Base-by-base conservation (phyloP, 2,329 filamentous ascomycete genomes). In the Aulographum hederae region DNA sequence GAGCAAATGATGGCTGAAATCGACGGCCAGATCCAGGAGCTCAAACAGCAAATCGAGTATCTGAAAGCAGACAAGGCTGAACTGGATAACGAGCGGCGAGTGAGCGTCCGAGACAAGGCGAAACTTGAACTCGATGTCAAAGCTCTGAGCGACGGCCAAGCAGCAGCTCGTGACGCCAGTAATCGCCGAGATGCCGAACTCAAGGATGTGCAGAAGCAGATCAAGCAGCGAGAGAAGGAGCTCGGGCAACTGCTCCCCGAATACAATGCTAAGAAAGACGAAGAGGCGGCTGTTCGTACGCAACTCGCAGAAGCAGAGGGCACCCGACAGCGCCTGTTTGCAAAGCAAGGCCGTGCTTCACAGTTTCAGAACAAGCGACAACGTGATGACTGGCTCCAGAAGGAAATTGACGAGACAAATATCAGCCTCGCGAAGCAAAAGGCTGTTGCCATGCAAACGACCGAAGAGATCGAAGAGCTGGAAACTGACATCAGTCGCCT, bases 301-400 rank as follows among this genome's bases (percentile, higher is more conserved):
- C 71, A 78, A 36, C 63, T 95, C 8, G 77, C 84, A 29, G 65
- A 78, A 31, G 78, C 78, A 1, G 78, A 91, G 44, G 75, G 75
- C 5, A 67, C 69, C 4, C 68, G 80, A 26, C 73, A 78, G 40
- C 74, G 85, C 23, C 67, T 98, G 5, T 81, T 92, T 47, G 80
- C 79, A 31, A 98, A 98, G 52, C 86, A 98, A 54, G 82, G 78
- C 27, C 76, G 86, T 28, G 84, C 78, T 41, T 77, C 78, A 13
- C 78, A 82, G 38, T 98, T 93, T 53, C 78, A 68, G 46, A 91
- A 73, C 51, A 93, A 93, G 58, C 68, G 70, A 6, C 82, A 95
- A 48, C 75, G 91, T 27, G 86, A 98, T 51, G 68, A 71, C 21
- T 94, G 72, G 63, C 61, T 98, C 31, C 72, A 71, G 37, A 67